Conservation (phyloP, 305 asterid genomes). For the Fraxinus greggii region DNA sequence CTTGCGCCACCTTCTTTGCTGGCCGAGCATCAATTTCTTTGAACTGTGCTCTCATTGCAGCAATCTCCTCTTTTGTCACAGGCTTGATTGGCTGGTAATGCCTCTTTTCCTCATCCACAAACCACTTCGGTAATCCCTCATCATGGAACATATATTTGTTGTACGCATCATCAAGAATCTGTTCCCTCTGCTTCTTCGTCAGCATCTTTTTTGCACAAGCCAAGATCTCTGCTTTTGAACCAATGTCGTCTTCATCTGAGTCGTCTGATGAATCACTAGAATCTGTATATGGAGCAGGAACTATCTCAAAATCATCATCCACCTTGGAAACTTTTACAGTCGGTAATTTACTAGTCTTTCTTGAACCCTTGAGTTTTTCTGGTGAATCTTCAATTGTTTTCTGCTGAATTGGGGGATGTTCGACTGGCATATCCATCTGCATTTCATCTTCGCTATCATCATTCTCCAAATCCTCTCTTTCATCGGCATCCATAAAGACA, state of each 20-base stretch:
- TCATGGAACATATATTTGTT: conserved; percentile 80
- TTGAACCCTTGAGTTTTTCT: conserved; percentile 24
- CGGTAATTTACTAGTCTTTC: conserved; percentile 20
- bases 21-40: conserved; percentile 90
- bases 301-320: conserved; percentile 68
- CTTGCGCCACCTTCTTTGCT: conserved; percentile 95
- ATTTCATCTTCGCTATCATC: conserved; percentile 78
- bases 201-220: conserved; percentile 86
- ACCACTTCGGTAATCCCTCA: conserved; percentile 81
- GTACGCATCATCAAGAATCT: conserved; percentile 84
- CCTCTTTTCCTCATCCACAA: conserved; percentile 69
- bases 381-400: conserved; percentile 28
- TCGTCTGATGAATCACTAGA: conserved; percentile 65
- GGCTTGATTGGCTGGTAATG: conserved; percentile 78
- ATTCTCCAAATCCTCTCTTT: conserved; percentile 39
- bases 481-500: conserved; percentile 71
- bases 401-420: conserved; percentile 22
- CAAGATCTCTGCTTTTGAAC: conserved; percentile 75
- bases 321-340: conserved; percentile 26
- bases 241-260: conserved; percentile 54
- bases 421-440: conserved; percentile 38
- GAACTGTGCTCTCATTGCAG: conserved; percentile 80
- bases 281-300: conserved; percentile 81
- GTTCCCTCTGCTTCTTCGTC: conserved; percentile 73
- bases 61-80: conserved; percentile 74